Evolutionary conservation across 306 rosid species (phyloP), one percentile per base, ranked within the genome.

Genomic region (Cicer judaicum): DNA sequence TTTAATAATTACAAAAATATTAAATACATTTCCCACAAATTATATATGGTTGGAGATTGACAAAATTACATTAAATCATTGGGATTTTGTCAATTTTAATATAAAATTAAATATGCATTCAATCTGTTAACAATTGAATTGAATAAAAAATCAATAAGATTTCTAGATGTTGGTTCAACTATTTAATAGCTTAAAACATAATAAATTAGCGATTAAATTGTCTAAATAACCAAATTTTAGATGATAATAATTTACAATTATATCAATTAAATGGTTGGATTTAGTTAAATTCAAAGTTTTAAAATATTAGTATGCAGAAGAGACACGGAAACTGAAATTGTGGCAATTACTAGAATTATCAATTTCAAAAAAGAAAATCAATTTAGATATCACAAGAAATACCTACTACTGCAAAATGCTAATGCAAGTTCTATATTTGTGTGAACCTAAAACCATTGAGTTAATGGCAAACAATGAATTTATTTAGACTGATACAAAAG

Each of bases 261-360:
- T 29, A 29, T 29, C 5, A 29, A 29, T 29, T 29, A 29, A 29
- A 3, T 4, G 5, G 36, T 29, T 29, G 1, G 5, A 29, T 0
- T 29, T 4, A 29, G 4, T 29, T 4, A 29, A 3, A 29, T 29
- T 29, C 36, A 29, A 29, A 29, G 36, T 29, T 29, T 29, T 29
- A 4, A 4, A 29, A 29, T 3, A 29, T 4, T 29, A 29, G 36
- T 29, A 73, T 16, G 47, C 53, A 46, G 40, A 77, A 29, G 76
- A 66, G 82, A 56, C 79, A 56, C 79, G 57, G 43, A 71, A 83
- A 75, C 71, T 42, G 72, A 79, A 57, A 59, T 34, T 42, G 19
- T 54, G 44, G 54, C 69, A 50, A 65, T 66, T 59, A 56, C 36
- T 24, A 24, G 4, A 24, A 24, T 24, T 24, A 24, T 2, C 34